A percentile compares a stretch with the other conserved stretches of the same genome.
Evolutionary conservation across 139 green algal species (phyloP).

Genomic region (Tetraselmis striata): DNA sequence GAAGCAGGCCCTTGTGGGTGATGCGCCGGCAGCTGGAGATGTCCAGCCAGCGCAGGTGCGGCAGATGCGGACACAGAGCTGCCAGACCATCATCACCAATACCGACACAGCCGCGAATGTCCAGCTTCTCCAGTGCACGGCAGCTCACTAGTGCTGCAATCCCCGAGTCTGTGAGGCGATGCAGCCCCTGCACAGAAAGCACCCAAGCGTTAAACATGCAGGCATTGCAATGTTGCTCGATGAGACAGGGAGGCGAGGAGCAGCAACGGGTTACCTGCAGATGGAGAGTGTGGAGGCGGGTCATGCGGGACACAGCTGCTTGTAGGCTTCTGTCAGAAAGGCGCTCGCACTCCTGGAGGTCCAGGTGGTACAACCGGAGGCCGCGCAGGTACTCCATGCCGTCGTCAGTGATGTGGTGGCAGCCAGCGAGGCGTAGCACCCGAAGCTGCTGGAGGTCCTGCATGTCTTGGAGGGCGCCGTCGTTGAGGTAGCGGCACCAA

Average conservation of each 20-base stretch:
- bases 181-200: not conserved
- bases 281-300: not conserved
- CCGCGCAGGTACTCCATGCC: not conserved
- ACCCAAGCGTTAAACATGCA: no score
- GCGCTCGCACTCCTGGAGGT: not conserved
- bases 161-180: not conserved
- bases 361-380: not conserved
- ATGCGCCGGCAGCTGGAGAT: not conserved
- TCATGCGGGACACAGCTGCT: not conserved
- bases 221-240: no score
- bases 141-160: not conserved
- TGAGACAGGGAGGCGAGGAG: no score
- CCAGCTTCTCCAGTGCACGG: not conserved
- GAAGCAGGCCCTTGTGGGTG: not conserved
- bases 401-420: not conserved
- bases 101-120: not conserved
- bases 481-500: not conserved
- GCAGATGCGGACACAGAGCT: not conserved
- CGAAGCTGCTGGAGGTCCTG: not conserved
- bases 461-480: not conserved
- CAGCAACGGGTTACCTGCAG: no score
- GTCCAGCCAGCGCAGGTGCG: not conserved
- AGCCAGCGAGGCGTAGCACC: not conserved
- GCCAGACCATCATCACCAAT: not conserved
- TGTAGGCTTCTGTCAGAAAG: not conserved